Conservation (phyloP, 106 monocot genomes). For the Dendrobium nobile region DNA sequence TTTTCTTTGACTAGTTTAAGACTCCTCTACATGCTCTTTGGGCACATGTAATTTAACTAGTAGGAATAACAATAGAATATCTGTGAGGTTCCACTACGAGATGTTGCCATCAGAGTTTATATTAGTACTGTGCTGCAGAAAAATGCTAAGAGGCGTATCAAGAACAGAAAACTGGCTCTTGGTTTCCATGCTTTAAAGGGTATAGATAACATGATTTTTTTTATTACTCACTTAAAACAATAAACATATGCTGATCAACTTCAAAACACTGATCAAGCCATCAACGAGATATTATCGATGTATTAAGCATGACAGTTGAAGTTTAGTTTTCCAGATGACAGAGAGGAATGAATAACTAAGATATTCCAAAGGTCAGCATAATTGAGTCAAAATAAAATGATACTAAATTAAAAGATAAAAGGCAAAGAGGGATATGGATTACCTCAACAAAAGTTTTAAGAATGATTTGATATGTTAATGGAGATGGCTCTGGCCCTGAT, state of each 20-base stretch:
- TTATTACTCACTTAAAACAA: not conserved
- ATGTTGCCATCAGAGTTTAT: not conserved
- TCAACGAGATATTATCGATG: not conserved
- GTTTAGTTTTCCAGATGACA: not conserved
- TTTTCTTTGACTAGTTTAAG: not conserved
- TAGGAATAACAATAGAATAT: not conserved
- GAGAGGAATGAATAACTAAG: not conserved
- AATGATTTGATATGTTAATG: slow-evolving; percentile 89
- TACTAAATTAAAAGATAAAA: not conserved
- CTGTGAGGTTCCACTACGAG: not conserved
- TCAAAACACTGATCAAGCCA: not conserved
- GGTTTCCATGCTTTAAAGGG: no score
- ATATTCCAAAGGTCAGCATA: not conserved
- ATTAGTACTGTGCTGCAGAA: not conserved
- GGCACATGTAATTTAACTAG: not conserved
- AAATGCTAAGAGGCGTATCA: no score
- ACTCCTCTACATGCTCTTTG: not conserved
- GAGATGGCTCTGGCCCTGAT: slow-evolving; percentile 86
- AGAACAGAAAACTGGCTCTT: no score
- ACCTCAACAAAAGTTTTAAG: slow-evolving; percentile 90
- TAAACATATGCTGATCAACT: not conserved
- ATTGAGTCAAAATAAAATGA: not conserved
- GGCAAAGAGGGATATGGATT: not conserved
- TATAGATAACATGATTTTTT: not conserved
- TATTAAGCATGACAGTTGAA: not conserved